These are phyloP conservation scores for Colletotrichum somersetense DNA, from an alignment of 2,329 filamentous ascomycete genomes.

Conservation along the genomic window DNA sequence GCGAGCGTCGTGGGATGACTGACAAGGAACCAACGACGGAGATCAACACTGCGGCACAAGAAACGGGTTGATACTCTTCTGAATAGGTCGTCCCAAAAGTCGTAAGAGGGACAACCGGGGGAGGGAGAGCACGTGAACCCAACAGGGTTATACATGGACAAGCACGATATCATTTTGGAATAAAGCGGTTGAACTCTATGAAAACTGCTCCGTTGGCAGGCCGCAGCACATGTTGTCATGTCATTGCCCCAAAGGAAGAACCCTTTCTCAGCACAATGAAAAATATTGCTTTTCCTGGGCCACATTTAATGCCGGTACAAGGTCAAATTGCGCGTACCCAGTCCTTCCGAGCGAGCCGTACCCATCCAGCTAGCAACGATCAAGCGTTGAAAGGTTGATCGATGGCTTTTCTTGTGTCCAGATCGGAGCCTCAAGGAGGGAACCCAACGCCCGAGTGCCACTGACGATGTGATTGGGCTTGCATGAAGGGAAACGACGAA, in stretches of 20 bases:
- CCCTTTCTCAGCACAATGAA: background rate
- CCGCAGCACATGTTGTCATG: background rate
- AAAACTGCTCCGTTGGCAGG: constrained; percentile 12
- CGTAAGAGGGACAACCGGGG: background rate
- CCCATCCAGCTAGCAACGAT: background rate
- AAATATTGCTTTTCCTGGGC: constrained; percentile 17
- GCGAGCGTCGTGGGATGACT: background rate
- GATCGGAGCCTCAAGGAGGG: constrained; percentile 4
- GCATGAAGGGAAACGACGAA: too few species aligned
- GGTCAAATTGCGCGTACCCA: background rate
- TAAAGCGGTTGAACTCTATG: constrained; percentile 4
- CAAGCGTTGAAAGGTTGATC: background rate
- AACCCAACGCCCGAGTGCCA: background rate
- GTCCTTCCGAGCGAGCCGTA: background rate
- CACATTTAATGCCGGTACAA: background rate
- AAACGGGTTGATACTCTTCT: background rate
- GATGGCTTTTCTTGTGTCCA: constrained; percentile 7
- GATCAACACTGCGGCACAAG: background rate
- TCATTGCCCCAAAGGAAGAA: background rate
- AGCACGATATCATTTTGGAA: background rate
- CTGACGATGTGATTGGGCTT: background rate
- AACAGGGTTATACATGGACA: too few species aligned
- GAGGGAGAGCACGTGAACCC: background rate
- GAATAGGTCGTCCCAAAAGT: background rate
- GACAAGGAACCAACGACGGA: background rate